Evolutionary conservation across 139 green algal genomes (phyloP), one percentile per base, ranked within the genome.

Genomic region (Nannochloris sp.): DNA sequence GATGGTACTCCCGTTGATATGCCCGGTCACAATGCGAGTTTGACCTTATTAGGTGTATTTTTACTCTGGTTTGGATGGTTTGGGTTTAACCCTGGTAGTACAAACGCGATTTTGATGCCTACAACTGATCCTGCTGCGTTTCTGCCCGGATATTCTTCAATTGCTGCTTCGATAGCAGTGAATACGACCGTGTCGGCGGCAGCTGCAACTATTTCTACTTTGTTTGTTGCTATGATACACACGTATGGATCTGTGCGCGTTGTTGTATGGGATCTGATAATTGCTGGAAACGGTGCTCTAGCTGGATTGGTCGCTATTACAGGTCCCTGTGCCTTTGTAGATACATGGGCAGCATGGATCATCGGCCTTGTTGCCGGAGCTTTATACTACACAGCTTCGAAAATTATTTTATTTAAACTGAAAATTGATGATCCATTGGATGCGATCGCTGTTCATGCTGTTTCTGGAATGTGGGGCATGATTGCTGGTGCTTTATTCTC

Each of bases 41-140:
- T 87, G 19, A 82, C 78, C 61, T 57, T 85, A 15, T 78, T 87
- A 10, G 81, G 81, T 34, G 82, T 85, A 46, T 81, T 87, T 65
- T 75, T 96, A 33, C 83, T 96, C 36, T 96, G 89, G 89, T 93
- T 96, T 66, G 89, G 89, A 51, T 95, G 89, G 86, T 85, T 57
- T 51, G 56, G 56, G 23, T 73, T 73, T 60, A 67, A 67, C 66
- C 66, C 56, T 34, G 87, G 82, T 3, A 90, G 81, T n/a, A 72
- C 72, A 27, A 47, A 81, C 2, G 65, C 71, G 58, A 81, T 92
- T 27, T 35, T 75, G 31, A n/a, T n/a, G n/a, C n/a, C n/a, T n/a
- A n/a, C n/a, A n/a, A n/a, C n/a, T n/a, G 42, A 19, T 19, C 42
- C 42, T 27, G 42, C 19, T 27, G 42, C 19, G 42, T 19, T 51